Evolutionary conservation across 495 filamentous ascomycete genomes (phyloP), one percentile per base, ranked within the genome.

Genomic region (Lasiosphaeria miniovina): DNA sequence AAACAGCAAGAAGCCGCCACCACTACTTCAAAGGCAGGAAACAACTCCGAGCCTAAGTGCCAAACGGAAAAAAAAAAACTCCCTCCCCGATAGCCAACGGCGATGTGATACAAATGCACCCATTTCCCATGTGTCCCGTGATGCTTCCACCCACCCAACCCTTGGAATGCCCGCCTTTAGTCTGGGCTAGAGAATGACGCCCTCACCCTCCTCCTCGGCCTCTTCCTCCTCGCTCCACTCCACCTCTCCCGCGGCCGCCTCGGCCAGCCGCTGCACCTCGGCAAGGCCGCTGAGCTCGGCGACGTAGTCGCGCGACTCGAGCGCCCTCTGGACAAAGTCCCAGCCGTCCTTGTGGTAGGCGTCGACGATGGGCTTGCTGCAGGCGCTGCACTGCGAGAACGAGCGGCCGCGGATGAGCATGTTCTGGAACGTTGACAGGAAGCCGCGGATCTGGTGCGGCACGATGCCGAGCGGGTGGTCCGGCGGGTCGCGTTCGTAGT

Each of bases 371-470:
- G 81, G 87, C 35, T 85, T 82, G 59, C 90, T 95, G 71, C 94
- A 98, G 17, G 93, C 94, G 59, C 91, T 94, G 70, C 94, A 98
- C 73, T 86, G 92, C 57, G 91, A 85, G 68, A 96, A 98, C 55
- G 88, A 91, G 62, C 80, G 80, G 8, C 94, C 93, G 59, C 83
- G 85, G 51, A 98, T 86, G 36, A 87, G 73, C 62, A 97, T 82
- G 66, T 93, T 96, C 68, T 90, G 84, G 71, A 93, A 98, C 9
- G 74, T 89, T 51, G 85, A 82, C n/a, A 98, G 80, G 70, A 92
- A 98, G 14, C 94, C 94, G 58, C 94, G 88, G 49, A 98, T 90
- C 63, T 93, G 90, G 68, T 98, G 94, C 15, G 94, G 94, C 1
- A 98, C 83, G 59, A 90, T 79, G 7, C 94, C 94, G 14, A 98